Percentiles rank a stretch among this genome's conserved stretches.
Conservation (phyloP, 1,284 basidiomycete species). For the Polyporus tsugae region DNA sequence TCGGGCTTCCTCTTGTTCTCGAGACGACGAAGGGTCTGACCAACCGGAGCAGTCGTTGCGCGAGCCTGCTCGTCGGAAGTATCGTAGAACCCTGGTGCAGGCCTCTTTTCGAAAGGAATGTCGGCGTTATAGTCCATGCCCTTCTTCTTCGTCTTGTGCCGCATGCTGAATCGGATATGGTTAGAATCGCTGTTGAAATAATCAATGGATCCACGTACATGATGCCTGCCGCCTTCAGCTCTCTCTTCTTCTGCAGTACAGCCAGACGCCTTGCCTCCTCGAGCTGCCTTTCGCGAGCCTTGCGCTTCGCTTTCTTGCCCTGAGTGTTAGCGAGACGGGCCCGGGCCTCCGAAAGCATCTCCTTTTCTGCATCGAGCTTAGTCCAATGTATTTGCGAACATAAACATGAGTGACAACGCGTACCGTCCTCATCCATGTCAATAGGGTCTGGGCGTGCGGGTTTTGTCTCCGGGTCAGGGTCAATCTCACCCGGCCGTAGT, state of each 20-base stretch:
- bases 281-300: constrained; percentile 94
- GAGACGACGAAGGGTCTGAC: constrained; percentile 87
- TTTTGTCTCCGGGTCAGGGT: constrained; percentile 98
- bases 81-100: constrained; percentile 97
- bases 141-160: constrained; percentile 92
- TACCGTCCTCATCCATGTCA: constrained; percentile 99
- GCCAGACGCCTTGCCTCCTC: constrained; percentile 96
- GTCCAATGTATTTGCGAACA: not conserved
- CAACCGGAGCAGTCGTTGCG: constrained; percentile 87
- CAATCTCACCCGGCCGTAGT: constrained; percentile 95
- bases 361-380: constrained; percentile 78
- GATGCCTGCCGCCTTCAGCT: constrained; percentile 97
- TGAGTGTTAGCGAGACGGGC: constrained; percentile 99
- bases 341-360: constrained; percentile 99
- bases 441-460: constrained; percentile 98
- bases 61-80: constrained; percentile 95
- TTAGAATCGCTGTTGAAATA: constrained; percentile 30
- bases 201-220: constrained; percentile 65
- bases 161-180: constrained; percentile 59
- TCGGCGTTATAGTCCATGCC: constrained; percentile 99
- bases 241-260: constrained; percentile 97
- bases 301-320: constrained; percentile 99
- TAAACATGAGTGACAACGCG: constrained; percentile 32
- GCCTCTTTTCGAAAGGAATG: constrained; percentile 98
- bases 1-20: constrained; percentile 96